Percentiles rank a stretch among this genome's conserved stretches.
Evolutionary conservation across 2,329 filamentous ascomycete species (phyloP).

Genomic region (Graphium sp.): DNA sequence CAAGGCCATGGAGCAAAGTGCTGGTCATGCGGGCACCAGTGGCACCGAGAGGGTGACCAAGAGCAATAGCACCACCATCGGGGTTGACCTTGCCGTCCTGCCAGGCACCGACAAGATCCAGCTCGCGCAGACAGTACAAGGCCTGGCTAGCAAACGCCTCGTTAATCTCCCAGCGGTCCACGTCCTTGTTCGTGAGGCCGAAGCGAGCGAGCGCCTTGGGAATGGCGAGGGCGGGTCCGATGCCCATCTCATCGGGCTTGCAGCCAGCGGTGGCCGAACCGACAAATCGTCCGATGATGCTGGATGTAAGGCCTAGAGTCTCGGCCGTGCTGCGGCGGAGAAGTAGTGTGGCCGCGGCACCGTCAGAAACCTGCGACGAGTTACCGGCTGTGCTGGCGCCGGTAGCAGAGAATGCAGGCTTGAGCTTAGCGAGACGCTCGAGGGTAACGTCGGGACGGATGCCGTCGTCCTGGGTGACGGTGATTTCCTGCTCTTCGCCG

Average conservation of each 20-base stretch:
- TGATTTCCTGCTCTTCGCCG: constrained; percentile 41
- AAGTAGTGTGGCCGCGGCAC: constrained; percentile 67
- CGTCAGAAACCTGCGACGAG: constrained; percentile 71
- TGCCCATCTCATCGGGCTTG: constrained; percentile 81
- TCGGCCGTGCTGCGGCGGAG: constrained; percentile 72
- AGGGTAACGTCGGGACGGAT: constrained; percentile 51
- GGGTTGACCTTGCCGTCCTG: constrained; percentile 65
- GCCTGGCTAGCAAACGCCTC: constrained; percentile 58
- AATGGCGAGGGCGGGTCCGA: constrained; percentile 75
- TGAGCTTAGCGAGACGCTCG: constrained; percentile 61
- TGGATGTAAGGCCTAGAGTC: constrained; percentile 48
- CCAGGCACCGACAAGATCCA: constrained; percentile 47
- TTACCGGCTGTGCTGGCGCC: constrained; percentile 79
- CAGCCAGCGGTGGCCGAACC: constrained; percentile 62
- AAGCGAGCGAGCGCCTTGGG: constrained; percentile 60
- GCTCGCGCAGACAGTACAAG: constrained; percentile 52
- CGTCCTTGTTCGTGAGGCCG: constrained; percentile 49
- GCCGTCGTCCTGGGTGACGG: constrained; percentile 66
- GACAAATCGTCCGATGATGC: constrained; percentile 72
- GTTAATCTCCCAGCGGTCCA: constrained; percentile 86
- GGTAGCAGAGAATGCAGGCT: constrained; percentile 65
- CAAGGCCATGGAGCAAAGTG: constrained; percentile 50
- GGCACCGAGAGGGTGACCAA: constrained; percentile 81
- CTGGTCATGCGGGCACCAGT: constrained; percentile 71
- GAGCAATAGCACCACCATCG: constrained; percentile 84